Evolutionary conservation across 2,329 filamentous ascomycete genomes (phyloP).

Genomic region (Spiromastix sp.): DNA sequence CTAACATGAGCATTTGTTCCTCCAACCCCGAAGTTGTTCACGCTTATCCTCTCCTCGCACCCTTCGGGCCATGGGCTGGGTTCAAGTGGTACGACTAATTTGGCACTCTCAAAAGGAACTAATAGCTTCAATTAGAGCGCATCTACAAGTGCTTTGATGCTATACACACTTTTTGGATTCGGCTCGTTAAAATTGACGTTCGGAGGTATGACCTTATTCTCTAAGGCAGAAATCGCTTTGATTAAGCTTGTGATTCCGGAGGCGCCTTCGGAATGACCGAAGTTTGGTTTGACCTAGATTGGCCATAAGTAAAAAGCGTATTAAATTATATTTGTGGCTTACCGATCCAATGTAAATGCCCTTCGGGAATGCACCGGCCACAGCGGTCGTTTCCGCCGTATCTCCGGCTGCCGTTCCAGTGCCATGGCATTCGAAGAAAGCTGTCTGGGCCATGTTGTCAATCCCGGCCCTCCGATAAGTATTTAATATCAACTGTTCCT

Average conservation of each 20-base stretch:
- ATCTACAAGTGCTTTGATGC: slow-evolving; percentile 12
- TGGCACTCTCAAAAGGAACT: too few relatives aligned
- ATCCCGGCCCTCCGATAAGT: slow-evolving; percentile 6
- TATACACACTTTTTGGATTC: slow-evolving; percentile 12
- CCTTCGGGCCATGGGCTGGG: slow-evolving; percentile 18
- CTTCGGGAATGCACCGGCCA: slow-evolving; percentile 15
- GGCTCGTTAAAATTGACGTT: slow-evolving; percentile 6
- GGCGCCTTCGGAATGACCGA: slow-evolving; percentile 9
- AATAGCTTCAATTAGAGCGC: too few relatives aligned
- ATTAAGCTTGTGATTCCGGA: slow-evolving; percentile 8
- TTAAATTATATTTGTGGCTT: slow-evolving; percentile 1
- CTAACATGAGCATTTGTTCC: slow-evolving; percentile 12
- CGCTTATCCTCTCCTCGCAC: slow-evolving; percentile 6
- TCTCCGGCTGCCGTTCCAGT: slow-evolving; percentile 16
- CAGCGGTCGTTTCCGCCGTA: slow-evolving; percentile 15
- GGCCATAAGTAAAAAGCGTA: slow-evolving; percentile 16
- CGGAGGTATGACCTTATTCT: slow-evolving; percentile 7
- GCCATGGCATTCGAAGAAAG: slow-evolving; percentile 8
- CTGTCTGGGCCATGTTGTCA: slow-evolving; percentile 11
- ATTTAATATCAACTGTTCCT: slow-evolving; percentile 13
- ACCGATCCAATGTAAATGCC: too few relatives aligned
- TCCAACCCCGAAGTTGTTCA: slow-evolving; percentile 15
- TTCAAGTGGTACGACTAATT: too few relatives aligned
- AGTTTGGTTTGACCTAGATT: slow-evolving; percentile 10
- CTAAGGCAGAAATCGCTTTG: slow-evolving; percentile 13